Conservation (phyloP, 305 asterid genomes). For the Andrographis paniculata region DNA sequence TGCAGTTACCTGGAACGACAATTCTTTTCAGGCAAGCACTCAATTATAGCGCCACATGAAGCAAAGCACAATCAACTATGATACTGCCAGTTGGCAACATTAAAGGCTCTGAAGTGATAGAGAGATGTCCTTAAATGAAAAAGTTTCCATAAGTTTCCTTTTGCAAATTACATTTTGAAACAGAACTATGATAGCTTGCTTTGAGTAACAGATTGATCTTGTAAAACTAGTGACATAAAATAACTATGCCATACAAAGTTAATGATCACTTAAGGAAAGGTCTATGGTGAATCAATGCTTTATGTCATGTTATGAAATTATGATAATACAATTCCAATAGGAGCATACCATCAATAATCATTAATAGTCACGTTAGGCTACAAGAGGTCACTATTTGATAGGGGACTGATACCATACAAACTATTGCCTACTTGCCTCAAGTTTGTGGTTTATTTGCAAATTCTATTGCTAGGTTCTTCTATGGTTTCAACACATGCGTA, state of each 20-base stretch:
- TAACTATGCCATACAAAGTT: no score
- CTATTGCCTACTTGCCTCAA: conserved; percentile 8
- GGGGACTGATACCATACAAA: conserved; percentile 4
- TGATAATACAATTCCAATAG: no score
- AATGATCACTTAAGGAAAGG: neutral
- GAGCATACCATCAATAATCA: no score
- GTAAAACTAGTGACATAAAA: no score
- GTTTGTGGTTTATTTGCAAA: conserved; percentile 5
- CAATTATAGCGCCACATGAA: conserved; percentile 2
- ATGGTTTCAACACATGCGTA: no score
- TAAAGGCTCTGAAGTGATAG: neutral
- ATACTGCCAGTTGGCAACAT: conserved; percentile 7
- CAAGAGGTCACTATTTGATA: neutral
- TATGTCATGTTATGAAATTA: no score
- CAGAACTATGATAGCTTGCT: no score
- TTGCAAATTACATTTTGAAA: no score
- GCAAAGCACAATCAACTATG: conserved; percentile 7
- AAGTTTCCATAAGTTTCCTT: conserved; percentile 10
- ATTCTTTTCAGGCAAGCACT: conserved; percentile 11
- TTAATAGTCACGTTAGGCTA: no score
- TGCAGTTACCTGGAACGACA: no score
- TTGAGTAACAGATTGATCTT: no score
- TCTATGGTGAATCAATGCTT: no score
- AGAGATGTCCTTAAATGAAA: neutral
- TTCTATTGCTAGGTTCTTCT: neutral